Base-by-base conservation (phyloP, 129 eudicot species). In the Sambucus nigra region DNA sequence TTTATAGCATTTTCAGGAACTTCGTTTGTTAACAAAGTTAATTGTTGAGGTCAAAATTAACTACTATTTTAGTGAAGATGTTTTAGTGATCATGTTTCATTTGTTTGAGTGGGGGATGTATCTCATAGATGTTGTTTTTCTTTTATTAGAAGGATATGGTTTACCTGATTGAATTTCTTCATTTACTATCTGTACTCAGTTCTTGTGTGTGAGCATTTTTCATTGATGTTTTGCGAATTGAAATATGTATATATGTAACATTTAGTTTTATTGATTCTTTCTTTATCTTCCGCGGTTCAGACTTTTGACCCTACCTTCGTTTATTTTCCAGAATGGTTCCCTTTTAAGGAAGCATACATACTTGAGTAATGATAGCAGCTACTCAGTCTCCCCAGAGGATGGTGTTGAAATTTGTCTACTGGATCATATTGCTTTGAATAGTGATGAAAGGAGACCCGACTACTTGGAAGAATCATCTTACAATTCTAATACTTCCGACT, bases 301-400 rank as follows among this genome's bases (percentile, higher is more conserved):
- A 50, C 51, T 33, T 59, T 1, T 69, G 45, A 22, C 40, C 12
- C 46, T 47, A 3, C 46, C 39, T 50, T 25, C 59, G 35, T 56
- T 6, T 10, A 18, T 29, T 64, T 47, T 40, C 15, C 71, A 91
- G 98, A 91, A 82, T 74, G 98, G 94, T 61, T 61, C 67, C 51
- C 89, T 91, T 33, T 66, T 91, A 84, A 73, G 76, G 78, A 82
- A 79, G 60, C 69, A 76, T 70, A 76, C 94, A 18, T 85, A 85
- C 70, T 58, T 91, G 82, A 77, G 94, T 71, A 81, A 74, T 66
- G 89, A 85, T 53, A 91, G 98, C 73, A 73, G 89, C 76, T 91
- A 79, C 55, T 71, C 94, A 33, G 78, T 78, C 31, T 72, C 79
- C 20, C 53, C 18, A 16, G 95, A 91, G 59, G 98, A 91, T 74